A percentile compares a stretch with the other conserved stretches of the same genome.
Evolutionary conservation across 2,329 filamentous ascomycete species (phyloP).

Genomic region (Periconia sp.): DNA sequence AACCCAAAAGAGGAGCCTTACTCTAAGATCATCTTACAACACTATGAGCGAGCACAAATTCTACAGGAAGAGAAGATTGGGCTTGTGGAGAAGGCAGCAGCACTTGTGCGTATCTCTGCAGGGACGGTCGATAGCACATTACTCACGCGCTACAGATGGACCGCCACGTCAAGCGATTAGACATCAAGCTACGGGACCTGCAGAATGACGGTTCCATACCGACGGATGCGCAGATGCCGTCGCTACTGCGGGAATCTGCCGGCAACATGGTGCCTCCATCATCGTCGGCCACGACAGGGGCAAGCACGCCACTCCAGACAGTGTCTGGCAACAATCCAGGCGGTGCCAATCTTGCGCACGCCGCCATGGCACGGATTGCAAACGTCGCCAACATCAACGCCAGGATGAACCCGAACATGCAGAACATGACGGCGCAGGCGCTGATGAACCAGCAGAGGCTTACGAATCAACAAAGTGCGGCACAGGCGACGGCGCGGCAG

Average conservation of each 20-base stretch:
- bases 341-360: conserved; percentile 58
- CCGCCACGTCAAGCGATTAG: conserved; percentile 67
- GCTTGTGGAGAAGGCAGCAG: conserved; percentile 68
- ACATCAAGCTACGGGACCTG: conserved; percentile 66
- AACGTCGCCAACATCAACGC: conserved; percentile 40
- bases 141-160: conserved; percentile 54
- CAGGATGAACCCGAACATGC: conserved; percentile 37
- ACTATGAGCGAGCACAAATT: conserved; percentile 71
- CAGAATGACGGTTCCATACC: conserved; percentile 65
- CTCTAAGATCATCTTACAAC: conserved; percentile 69
- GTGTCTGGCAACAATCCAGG: conserved; percentile 63
- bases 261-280: conserved; percentile 57
- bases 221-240: conserved; percentile 65
- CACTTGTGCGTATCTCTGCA: conserved; percentile 58
- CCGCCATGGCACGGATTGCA: conserved; percentile 53
- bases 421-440: conserved; percentile 46
- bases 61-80: conserved; percentile 77
- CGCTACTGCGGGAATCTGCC: conserved; percentile 58
- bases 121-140: conserved; percentile 1
- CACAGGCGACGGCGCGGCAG: conserved; percentile 40
- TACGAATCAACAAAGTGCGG: conserved; percentile 39
- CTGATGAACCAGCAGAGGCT: conserved; percentile 45
- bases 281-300: conserved; percentile 52
- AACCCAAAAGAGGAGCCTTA: conserved; percentile 78
- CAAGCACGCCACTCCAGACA: conserved; percentile 59